Percentiles rank a stretch among this genome's conserved stretches.
Conservation (phyloP, 2,329 filamentous ascomycete species). For the Graphiopsis chlorocephala region DNA sequence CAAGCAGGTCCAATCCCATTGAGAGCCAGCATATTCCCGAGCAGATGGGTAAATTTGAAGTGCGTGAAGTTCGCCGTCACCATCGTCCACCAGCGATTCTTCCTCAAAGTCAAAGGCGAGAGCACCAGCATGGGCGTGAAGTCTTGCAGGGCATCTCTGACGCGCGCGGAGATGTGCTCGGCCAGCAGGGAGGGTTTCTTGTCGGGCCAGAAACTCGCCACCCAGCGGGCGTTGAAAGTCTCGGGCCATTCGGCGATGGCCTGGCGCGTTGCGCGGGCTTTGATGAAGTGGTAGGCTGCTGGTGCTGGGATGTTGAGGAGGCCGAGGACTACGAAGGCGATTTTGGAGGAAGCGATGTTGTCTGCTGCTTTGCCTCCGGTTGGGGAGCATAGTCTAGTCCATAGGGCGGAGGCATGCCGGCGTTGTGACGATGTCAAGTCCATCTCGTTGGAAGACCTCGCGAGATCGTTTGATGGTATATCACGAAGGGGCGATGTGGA, state of each 20-base stretch:
- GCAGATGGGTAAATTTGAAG: slow-evolving; percentile 7
- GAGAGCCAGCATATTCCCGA: slow-evolving; percentile 15
- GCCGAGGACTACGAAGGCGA: slow-evolving; percentile 8
- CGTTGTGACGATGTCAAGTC: not conserved
- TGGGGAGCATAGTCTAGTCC: not conserved
- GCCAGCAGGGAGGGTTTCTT: slow-evolving; percentile 4
- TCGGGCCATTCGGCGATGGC: slow-evolving; percentile 3
- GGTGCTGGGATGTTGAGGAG: slow-evolving; percentile 16
- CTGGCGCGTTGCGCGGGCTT: not conserved
- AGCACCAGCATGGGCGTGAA: not conserved
- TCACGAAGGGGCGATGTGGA: not conserved
- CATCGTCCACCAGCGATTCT: slow-evolving; percentile 16
- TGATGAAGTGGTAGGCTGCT: slow-evolving; percentile 1
- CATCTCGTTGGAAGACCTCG: not conserved
- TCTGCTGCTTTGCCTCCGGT: not conserved
- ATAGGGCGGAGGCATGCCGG: not conserved
- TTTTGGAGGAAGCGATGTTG: not conserved
- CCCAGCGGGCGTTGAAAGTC: slow-evolving; percentile 14
- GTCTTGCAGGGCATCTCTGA: not conserved
- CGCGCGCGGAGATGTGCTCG: slow-evolving; percentile 10
- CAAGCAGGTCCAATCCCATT: slow-evolving; percentile 3
- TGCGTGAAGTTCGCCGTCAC: slow-evolving; percentile 19
- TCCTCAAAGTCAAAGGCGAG: slow-evolving; percentile 32
- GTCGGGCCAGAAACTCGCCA: slow-evolving; percentile 11
- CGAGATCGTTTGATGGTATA: not conserved